phyloP scores from a whole-genome alignment of 176 grass and related monocot genomes.

The Lolium perenne region DNA sequence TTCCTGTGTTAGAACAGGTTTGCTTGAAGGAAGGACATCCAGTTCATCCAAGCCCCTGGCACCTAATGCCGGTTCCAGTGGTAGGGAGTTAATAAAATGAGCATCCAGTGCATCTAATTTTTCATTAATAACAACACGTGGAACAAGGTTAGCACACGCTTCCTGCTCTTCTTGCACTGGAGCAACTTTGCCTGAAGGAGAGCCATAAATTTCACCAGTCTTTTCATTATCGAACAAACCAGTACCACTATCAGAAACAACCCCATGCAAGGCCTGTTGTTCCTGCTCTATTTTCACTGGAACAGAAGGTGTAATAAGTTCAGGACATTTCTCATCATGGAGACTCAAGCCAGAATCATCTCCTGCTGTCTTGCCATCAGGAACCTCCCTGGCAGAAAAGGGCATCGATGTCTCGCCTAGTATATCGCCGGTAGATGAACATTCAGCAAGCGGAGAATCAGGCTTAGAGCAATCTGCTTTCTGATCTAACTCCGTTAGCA shows the following conservation, averaged over 20 bases:
- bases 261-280: conserved; percentile 25
- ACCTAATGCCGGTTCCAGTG: conserved; percentile 23
- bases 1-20: conserved; percentile 32
- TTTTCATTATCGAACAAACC: conserved; percentile 38
- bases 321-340: conserved; percentile 42
- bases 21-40: conserved; percentile 11
- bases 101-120: conserved; percentile 34
- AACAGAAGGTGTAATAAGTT: conserved; percentile 41
- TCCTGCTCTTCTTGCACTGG: conserved; percentile 42
- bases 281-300: conserved; percentile 39
- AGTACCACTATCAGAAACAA: conserved; percentile 32
- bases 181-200: conserved; percentile 36
- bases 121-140: conserved; percentile 32
- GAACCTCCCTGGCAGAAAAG: conserved; percentile 29
- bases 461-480: conserved; percentile 32
- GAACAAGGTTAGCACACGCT: conserved; percentile 4
- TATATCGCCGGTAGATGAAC: conserved; percentile 28
- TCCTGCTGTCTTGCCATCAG: conserved; percentile 28
- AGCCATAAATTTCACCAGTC: conserved; percentile 15
- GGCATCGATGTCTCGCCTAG: background rate
- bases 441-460: conserved; percentile 16
- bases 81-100: conserved; percentile 13
- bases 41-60: conserved; percentile 7
- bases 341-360: conserved; percentile 41
- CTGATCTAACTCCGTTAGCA: conserved; percentile 30